Evolutionary conservation across 352 stramenopile genomes (phyloP).

Genomic region (Globisporangium abappressorium): DNA sequence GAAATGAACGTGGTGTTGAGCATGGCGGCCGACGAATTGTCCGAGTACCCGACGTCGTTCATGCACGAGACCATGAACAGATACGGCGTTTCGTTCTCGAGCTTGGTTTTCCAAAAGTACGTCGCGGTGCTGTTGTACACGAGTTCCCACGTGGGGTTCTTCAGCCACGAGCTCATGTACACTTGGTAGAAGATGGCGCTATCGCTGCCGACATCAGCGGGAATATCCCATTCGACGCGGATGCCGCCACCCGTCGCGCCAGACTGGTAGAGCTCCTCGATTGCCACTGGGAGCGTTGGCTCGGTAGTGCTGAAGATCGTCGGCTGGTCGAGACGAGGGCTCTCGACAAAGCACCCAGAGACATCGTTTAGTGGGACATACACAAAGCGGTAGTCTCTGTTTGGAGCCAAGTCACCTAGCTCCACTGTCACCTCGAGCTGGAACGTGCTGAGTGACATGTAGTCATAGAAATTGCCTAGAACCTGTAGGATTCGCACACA

Average conservation of each 20-base stretch:
- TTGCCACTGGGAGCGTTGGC: conserved; percentile 20
- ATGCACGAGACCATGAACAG: conserved; percentile 44
- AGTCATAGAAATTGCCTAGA: conserved; percentile 28
- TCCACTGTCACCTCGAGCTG: conserved; percentile 38
- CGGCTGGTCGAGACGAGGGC: conserved; percentile 8
- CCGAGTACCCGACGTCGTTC: conserved; percentile 47
- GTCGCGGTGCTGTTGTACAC: conserved; percentile 42
- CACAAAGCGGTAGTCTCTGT: conserved; percentile 39
- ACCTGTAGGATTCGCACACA: conserved; percentile 18
- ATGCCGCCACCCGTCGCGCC: conserved; percentile 52
- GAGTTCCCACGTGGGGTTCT: conserved; percentile 27
- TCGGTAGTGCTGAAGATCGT: conserved; percentile 24
- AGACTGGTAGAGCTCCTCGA: conserved; percentile 32
- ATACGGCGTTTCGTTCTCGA: conserved; percentile 43
- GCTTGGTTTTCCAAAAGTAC: conserved; percentile 51
- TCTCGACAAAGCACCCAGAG: conserved; percentile 28
- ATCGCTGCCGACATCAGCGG: conserved; percentile 40
- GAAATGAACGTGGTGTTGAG: conserved; percentile 52
- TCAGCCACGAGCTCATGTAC: conserved; percentile 36
- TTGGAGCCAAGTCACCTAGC: conserved; percentile 38
- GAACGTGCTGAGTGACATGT: conserved; percentile 18
- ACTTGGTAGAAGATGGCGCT: conserved; percentile 41
- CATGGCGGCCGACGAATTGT: conserved; percentile 21
- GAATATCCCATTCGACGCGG: conserved; percentile 34
- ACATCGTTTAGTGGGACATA: conserved; percentile 47